phyloP scores from a whole-genome alignment of 2,329 filamentous ascomycete species.

The Fusarium beomiforme region DNA sequence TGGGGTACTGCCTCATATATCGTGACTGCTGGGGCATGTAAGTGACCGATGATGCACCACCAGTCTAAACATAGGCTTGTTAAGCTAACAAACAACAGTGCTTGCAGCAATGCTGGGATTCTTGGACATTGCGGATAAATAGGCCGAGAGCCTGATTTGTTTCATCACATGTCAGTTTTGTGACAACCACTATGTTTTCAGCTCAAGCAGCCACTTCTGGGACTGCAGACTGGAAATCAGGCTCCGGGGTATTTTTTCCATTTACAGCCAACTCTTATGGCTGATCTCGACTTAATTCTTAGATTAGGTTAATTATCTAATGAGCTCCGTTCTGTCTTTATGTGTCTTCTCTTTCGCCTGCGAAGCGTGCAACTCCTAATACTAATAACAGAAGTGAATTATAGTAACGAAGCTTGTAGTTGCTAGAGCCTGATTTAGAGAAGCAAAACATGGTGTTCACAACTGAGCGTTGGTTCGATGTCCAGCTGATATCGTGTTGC shows the following conservation, averaged over 20 bases:
- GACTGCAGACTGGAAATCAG: accelerated
- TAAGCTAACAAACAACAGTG: neutral
- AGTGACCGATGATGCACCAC: neutral
- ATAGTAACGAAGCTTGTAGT: no score
- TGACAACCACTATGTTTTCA: neutral
- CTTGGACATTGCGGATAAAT: neutral
- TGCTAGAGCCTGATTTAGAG: no score
- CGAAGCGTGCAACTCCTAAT: no score
- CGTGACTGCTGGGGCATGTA: neutral
- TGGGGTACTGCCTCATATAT: neutral
- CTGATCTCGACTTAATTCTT: accelerated
- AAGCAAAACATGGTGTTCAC: no score
- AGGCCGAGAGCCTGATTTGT: neutral
- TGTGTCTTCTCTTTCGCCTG: no score
- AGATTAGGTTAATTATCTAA: accelerated
- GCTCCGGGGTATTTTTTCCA: accelerated
- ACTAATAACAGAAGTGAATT: no score
- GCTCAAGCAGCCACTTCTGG: neutral
- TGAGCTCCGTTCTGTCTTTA: neutral
- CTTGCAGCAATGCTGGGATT: neutral
- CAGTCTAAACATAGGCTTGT: no score
- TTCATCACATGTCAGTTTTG: neutral
- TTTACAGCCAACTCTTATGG: accelerated
- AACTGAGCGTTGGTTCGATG: neutral
- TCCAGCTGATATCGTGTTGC: neutral